Base-by-base conservation (phyloP, 1,284 basidiomycete genomes). In the Pholiota adiposa region DNA sequence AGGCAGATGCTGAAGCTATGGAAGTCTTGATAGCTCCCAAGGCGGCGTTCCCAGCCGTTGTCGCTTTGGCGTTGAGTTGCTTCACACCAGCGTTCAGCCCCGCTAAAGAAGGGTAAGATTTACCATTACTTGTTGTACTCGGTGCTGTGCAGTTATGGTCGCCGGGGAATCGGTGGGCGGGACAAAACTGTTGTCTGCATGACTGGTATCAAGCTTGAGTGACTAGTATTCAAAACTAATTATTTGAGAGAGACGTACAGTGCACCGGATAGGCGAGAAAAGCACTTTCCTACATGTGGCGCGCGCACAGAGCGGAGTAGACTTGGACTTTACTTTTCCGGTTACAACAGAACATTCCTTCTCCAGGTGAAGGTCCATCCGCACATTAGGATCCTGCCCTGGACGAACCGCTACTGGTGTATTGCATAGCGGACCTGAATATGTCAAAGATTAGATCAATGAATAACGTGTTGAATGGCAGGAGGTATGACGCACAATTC, bases 331-430 rank as follows among this genome's bases (percentile, higher is more conserved):
- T 62, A 70, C 67, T 65, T 81, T 83, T 48, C 88, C 87, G 0
- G 86, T 89, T 77, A 85, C 84, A 38, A 87, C 85, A 8, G 81
- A 79, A 67, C 91, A 93, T 51, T 89, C 87, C 0, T 69, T 76
- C 34, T 69, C 75, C 64, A 93, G 81, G 68, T 93, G 91, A 1
- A 77, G 74, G 62, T 92, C 89, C 86, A 93, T 90, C 51, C 85
- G 82, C 36, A 85, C 73, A 66, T 93, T 93, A 11, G 91, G 89
- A 67, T 93, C 88, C 69, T 90, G 85, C 21, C 87, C 88, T 0
- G 81, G 84, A 27, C 83, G 85, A 59, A 93, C 83, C 11, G 90
- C 84, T 7, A 93, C 83, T 0, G 88, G 89, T 1, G 74, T 80
- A 63, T 85, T 86, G 72, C 91, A 93, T 18, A 93, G 70, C 4